These are phyloP conservation scores for Voacanga thouarsii DNA, from an alignment of 257 asterid genomes.

Conservation along the genomic window DNA sequence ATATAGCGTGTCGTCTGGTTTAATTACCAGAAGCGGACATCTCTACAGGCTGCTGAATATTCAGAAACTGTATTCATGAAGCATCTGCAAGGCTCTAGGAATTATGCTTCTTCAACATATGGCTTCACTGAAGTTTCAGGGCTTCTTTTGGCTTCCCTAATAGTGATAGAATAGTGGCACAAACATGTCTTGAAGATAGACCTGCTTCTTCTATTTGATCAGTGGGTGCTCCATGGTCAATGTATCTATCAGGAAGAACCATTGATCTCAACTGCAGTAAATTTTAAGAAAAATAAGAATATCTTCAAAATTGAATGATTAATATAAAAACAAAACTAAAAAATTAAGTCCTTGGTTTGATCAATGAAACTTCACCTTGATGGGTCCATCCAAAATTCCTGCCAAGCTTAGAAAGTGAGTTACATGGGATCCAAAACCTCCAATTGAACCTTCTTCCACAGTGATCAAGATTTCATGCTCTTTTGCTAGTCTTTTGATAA, in stretches of 20 bases:
- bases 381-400: slow-evolving; percentile 64
- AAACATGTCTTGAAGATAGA: slow-evolving; percentile 60
- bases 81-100: no score
- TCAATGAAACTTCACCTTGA: slow-evolving; percentile 46
- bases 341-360: not conserved
- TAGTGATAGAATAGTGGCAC: slow-evolving; percentile 56
- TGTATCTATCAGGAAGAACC: slow-evolving; percentile 75
- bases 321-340: not conserved
- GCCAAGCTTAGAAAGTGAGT: slow-evolving; percentile 57
- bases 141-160: slow-evolving; percentile 60
- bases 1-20: no score
- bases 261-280: slow-evolving; percentile 67
- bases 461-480: slow-evolving; percentile 68
- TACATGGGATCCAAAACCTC: slow-evolving; percentile 82
- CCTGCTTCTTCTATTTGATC: slow-evolving; percentile 85
- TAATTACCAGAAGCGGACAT: no score
- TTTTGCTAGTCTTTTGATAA: slow-evolving; percentile 49
- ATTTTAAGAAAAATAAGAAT: not conserved
- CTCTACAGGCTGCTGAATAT: no score
- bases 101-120: not conserved
- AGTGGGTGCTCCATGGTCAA: slow-evolving; percentile 70
- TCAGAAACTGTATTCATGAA: no score
- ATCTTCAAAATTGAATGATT: not conserved
- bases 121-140: slow-evolving; percentile 34
- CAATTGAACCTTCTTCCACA: slow-evolving; percentile 76